Evolutionary conservation across 768 basidiomycete species (phyloP), one percentile per base, ranked within the genome.

Genomic region (Collybiopsis luxurians): DNA sequence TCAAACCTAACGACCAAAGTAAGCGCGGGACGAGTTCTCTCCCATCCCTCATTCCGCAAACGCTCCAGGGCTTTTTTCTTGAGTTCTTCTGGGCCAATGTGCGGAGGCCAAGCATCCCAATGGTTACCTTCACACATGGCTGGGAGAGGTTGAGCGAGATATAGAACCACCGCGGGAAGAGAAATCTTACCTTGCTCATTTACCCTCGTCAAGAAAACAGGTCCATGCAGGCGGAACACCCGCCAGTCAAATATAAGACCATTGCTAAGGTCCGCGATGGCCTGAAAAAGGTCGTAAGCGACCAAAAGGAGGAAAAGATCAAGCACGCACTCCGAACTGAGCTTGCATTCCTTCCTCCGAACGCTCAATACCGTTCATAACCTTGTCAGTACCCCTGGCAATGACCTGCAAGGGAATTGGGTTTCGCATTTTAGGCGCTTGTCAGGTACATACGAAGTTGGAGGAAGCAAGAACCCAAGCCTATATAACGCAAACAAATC

Each of bases 1-100:
- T n/a, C n/a, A n/a, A n/a, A 67, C 64, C 66, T 62, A 47, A 67
- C 39, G 24, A 58, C 61, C 0, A 60, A 4, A 12, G 59, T 60
- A 6, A 64, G 24, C 1, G 66, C 60, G 1, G 48, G 53, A 42
- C 63, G 64, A 17, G 55, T 50, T 4, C 50, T 21, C 12, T 59
- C 46, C 62, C 64, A 65, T 23, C 63, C 60, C 24, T 61, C 19
- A 1, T 26, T 48, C 23, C 39, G 39, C 39, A 64, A 58, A 7
- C 63, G 58, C 28, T 55, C 51, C 7, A 64, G 53, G 13, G 60
- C 60, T 31, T 50, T 34, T 15, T 55, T 60, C 26, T 56, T 54
- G 10, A 67, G 57, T 26, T 56, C 53, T 12, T 56, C 40, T 13
- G 63, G 61, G 6, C 56, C 59, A 1, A 53, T 58, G 2, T 39